Evolutionary conservation across 2,329 filamentous ascomycete species (phyloP).

Genomic region (Aureobasidium melanogenum): DNA sequence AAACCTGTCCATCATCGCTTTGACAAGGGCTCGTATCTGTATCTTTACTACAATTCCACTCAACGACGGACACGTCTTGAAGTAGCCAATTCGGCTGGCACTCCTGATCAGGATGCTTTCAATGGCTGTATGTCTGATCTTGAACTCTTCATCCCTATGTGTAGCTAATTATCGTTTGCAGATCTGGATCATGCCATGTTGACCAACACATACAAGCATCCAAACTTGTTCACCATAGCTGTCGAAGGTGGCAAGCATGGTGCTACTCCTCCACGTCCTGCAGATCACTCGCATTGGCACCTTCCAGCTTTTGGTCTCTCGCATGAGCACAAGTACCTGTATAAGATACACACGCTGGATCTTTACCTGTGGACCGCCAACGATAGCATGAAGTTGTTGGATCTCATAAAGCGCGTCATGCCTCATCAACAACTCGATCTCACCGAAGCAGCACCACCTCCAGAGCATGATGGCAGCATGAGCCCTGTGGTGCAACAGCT

Average conservation of each 20-base stretch:
- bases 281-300: conserved; percentile 56
- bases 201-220: conserved; percentile 65
- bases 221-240: conserved; percentile 59
- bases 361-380: conserved; percentile 71
- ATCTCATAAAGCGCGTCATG: conserved; percentile 56
- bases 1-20: conserved; percentile 72
- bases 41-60: conserved; percentile 65
- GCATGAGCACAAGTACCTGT: conserved; percentile 71
- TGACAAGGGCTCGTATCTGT: conserved; percentile 70
- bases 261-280: conserved; percentile 34
- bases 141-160: neutral
- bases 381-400: conserved; percentile 63
- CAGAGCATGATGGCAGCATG: conserved; percentile 44
- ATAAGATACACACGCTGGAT: conserved; percentile 65
- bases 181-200: conserved; percentile 58
- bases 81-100: conserved; percentile 65
- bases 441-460: conserved; percentile 48
- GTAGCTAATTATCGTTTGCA: conserved; percentile 25
- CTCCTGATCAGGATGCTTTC: conserved; percentile 70
- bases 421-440: conserved; percentile 53
- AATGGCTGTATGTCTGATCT: conserved; percentile 55
- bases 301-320: conserved; percentile 62
- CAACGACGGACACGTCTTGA: conserved; percentile 63
- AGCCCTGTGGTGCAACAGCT: conserved; percentile 65
- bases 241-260: conserved; percentile 39